Base-by-base conservation (phyloP, 2,329 filamentous ascomycete genomes). In the Dryadomyces quercivorus region DNA sequence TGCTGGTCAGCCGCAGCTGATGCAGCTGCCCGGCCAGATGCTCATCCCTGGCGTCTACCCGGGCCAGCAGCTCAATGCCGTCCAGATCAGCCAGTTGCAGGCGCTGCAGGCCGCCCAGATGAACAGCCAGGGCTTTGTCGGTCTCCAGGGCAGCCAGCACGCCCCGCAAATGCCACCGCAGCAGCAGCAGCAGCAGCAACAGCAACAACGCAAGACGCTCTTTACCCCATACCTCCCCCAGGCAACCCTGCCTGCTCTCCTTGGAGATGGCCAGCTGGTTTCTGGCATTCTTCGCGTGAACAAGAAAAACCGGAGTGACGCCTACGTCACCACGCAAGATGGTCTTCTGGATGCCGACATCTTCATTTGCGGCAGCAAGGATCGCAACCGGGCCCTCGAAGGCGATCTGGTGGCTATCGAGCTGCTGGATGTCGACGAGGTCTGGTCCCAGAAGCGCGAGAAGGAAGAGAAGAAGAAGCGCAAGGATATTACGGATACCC, bases 381-480 rank as follows among this genome's bases (percentile, higher is more conserved):
- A 98, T 68, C 86, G 93, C 61, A 98, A 98, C 69, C 87, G 93
- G 70, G 93, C 93, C 54, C 79, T 98, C 40, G 93, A 98, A 69
- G 93, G 93, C 56, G 93, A 98, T 67, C 79, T 95, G 54, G 93
- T 98, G 56, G 93, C 93, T 36, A 83, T 98, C 53, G 93, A 98
- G 71, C 83, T 98, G 49, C 82, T 98, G 52, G 92, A 98, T 65
- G 93, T 98, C 8, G 93, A 97, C 67, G 93, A 98, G 66, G 93
- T 98, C 2, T 98, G 93, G 93, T 82, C 86, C 22, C 93, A 98
- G 75, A 98, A 98, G 78, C 88, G 90, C 55, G 93, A 98, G 70
- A 98, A 98, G 70, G 93, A 98, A 72, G 93, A 98, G 70, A 98
- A 98, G 80, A 98, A 98, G 82, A 98, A 97, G 76, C 88, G 93